These are phyloP conservation scores for Verticillium klebahnii DNA, from an alignment of 2,329 filamentous ascomycete species.

Conservation along the genomic window DNA sequence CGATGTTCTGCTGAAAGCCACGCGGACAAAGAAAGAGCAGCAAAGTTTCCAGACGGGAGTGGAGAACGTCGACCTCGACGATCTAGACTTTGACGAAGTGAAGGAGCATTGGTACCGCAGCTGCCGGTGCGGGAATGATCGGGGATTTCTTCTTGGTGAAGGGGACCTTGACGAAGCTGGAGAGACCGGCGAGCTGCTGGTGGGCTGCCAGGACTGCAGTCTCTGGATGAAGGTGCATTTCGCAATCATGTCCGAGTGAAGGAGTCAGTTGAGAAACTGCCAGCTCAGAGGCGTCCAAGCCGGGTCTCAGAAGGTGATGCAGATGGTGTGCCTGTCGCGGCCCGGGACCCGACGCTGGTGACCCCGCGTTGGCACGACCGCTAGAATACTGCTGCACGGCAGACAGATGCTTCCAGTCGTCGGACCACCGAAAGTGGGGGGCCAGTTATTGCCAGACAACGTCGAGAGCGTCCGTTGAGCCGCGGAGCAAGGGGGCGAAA, in stretches of 20 bases:
- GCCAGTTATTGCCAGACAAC: too few relatives aligned
- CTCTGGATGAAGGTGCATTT: slow-evolving; percentile 63
- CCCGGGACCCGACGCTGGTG: neutral
- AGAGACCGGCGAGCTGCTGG: slow-evolving; percentile 56
- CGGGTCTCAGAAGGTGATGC: neutral
- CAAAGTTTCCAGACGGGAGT: slow-evolving; percentile 51
- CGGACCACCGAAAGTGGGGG: too few relatives aligned
- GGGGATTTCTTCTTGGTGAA: slow-evolving; percentile 56
- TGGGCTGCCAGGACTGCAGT: slow-evolving; percentile 63
- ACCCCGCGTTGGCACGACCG: too few relatives aligned
- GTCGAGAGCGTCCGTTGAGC: too few relatives aligned
- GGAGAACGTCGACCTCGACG: slow-evolving; percentile 62
- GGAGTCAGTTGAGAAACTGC: slow-evolving; percentile 15
- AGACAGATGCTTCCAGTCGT: too few relatives aligned
- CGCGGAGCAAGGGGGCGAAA: too few relatives aligned
- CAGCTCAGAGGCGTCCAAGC: neutral
- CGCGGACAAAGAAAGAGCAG: slow-evolving; percentile 5
- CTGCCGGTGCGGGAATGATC: slow-evolving; percentile 61
- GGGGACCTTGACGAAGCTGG: slow-evolving; percentile 54
- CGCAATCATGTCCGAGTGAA: slow-evolving; percentile 42
- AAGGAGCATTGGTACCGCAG: slow-evolving; percentile 47
- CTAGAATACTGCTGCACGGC: too few relatives aligned
- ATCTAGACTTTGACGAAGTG: slow-evolving; percentile 49
- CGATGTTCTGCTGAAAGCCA: slow-evolving; percentile 28
- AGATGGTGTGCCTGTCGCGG: neutral